These are phyloP conservation scores for Mitragyna speciosa DNA, from an alignment of 257 asterid species.

Conservation along the genomic window DNA sequence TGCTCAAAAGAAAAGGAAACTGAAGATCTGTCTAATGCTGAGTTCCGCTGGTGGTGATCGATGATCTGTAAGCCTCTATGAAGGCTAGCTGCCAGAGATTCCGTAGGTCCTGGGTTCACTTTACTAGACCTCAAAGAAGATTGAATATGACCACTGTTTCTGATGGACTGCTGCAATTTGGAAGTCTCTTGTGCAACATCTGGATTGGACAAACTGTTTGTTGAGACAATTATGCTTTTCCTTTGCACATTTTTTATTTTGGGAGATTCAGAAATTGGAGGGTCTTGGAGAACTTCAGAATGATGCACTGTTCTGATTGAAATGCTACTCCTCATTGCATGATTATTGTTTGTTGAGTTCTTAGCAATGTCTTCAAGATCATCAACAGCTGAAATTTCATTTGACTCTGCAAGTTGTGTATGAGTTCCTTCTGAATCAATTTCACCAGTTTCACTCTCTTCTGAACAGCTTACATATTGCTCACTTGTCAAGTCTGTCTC, in stretches of 20 bases:
- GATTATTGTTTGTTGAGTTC: conserved; percentile 29
- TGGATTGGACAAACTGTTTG: conserved; percentile 37
- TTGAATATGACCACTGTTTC: conserved; percentile 39
- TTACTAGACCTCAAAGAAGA: conserved; percentile 82
- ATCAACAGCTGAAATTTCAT: conserved; percentile 11
- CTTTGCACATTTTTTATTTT: conserved; percentile 57
- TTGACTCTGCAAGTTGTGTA: conserved; percentile 21
- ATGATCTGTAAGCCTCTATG: conserved; percentile 84
- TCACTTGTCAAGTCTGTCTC: conserved; percentile 68
- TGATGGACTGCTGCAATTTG: conserved; percentile 26
- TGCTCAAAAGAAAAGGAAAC: conserved; percentile 91
- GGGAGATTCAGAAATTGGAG: conserved; percentile 81
- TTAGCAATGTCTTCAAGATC: conserved; percentile 25
- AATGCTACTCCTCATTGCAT: conserved; percentile 42
- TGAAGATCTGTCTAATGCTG: conserved; percentile 63
- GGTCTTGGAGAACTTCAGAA: conserved; percentile 60
- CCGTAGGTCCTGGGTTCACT: conserved; percentile 68
- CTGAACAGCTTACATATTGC: conserved; percentile 77
- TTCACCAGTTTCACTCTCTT: conserved; percentile 74
- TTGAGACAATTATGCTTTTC: conserved; percentile 53
- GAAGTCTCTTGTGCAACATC: conserved; percentile 40
- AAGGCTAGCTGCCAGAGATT: conserved; percentile 89
- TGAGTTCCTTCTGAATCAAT: conserved; percentile 41
- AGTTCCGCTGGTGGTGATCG: conserved; percentile 76
- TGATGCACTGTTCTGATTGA: conserved; percentile 41